Conservation (phyloP, 257 asterid species). For the Penstemon newberryi region DNA sequence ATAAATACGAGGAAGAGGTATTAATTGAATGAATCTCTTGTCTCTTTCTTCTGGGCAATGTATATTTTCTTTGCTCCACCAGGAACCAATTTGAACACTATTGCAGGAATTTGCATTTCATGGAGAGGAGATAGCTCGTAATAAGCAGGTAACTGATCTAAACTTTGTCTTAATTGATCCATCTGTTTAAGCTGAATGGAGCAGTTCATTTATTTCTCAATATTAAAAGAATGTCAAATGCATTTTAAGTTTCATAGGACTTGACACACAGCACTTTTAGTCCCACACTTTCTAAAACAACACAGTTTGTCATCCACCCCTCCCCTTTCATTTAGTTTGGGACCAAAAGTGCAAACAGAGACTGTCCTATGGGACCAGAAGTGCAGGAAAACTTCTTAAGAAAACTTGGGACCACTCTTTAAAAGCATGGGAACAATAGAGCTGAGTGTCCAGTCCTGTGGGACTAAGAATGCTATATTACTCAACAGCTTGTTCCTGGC, state of each 20-base stretch:
- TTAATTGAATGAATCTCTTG: conserved; percentile 27
- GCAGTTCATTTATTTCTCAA: conserved; percentile 3
- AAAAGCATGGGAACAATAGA: too few relatives aligned
- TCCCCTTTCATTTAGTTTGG: too few relatives aligned
- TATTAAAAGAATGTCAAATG: conserved; percentile 1
- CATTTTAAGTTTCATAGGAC: too few relatives aligned
- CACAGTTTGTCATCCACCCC: too few relatives aligned
- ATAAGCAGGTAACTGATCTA: conserved; percentile 67
- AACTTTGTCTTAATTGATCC: neutral
- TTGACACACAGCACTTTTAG: too few relatives aligned
- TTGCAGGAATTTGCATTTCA: conserved; percentile 88
- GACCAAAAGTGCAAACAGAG: too few relatives aligned
- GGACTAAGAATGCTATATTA: neutral
- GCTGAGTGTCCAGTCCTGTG: too few relatives aligned
- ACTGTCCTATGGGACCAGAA: too few relatives aligned
- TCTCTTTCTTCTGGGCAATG: conserved; percentile 23
- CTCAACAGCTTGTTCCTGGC: conserved; percentile 8
- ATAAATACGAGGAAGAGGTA: conserved; percentile 96
- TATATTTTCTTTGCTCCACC: conserved; percentile 26
- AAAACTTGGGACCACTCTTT: too few relatives aligned
- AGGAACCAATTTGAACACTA: conserved; percentile 26
- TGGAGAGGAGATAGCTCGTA: conserved; percentile 93
- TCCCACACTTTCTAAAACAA: too few relatives aligned
- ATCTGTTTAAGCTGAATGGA: neutral
- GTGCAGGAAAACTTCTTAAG: too few relatives aligned